These are phyloP conservation scores for Helianthus tuberosus DNA, from an alignment of 129 eudicot genomes.

Conservation along the genomic window DNA sequence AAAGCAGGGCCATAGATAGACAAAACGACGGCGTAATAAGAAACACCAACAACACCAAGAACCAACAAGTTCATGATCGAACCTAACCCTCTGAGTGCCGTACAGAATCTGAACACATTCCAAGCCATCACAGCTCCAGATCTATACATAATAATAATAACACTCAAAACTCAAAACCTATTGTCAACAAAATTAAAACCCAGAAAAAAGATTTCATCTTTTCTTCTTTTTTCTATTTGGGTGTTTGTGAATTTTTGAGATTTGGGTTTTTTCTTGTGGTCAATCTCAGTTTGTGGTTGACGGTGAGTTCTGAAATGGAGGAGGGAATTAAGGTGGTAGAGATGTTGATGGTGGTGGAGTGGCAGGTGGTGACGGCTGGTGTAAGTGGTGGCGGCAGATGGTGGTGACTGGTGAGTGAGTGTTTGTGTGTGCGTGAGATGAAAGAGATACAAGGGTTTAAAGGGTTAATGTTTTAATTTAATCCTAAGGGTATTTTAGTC, in stretches of 20 bases:
- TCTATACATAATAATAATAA: conserved; percentile 32
- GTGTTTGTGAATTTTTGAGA: conserved; percentile 18
- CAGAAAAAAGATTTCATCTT: conserved; percentile 19
- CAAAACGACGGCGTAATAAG: conserved; percentile 88
- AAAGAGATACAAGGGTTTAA: too few species aligned
- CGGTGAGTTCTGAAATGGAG: too few species aligned
- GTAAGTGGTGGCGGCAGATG: too few species aligned
- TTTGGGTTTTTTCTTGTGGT: conserved; percentile 10
- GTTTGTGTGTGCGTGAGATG: too few species aligned
- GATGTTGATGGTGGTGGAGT: too few species aligned
- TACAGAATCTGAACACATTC: conserved; percentile 91
- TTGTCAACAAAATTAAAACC: conserved; percentile 5
- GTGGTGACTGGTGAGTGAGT: too few species aligned
- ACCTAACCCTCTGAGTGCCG: conserved; percentile 84
- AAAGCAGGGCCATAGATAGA: conserved; percentile 77
- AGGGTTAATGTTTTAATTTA: too few species aligned
- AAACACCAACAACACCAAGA: conserved; percentile 81
- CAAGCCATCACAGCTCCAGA: conserved; percentile 54
- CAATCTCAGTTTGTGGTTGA: too few species aligned
- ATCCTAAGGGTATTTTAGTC: too few species aligned
- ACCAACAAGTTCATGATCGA: conserved; percentile 91
- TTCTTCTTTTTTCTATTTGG: not conserved
- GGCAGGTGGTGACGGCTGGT: too few species aligned
- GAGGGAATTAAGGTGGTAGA: too few species aligned
- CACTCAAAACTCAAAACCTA: not conserved